Evolutionary conservation across 371 early-diverging fungal genomes (phyloP).

Genomic region (Syncephalastrum contaminatum): DNA sequence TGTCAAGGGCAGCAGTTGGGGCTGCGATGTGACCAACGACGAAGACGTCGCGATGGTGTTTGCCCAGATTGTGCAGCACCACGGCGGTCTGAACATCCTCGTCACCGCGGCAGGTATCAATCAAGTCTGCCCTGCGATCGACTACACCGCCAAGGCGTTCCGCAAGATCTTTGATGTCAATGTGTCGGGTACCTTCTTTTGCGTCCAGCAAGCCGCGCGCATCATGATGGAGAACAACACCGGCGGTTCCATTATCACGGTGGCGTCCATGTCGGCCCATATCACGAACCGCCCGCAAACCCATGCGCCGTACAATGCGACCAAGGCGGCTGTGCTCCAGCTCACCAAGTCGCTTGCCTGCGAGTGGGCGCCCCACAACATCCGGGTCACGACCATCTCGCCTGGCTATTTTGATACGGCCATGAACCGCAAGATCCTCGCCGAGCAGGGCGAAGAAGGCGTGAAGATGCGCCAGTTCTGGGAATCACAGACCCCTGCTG

Average conservation of each 20-base stretch:
- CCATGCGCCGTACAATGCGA: constrained; percentile 46
- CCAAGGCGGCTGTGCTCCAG: constrained; percentile 45
- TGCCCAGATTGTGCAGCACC: constrained; percentile 27
- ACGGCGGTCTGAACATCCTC: constrained; percentile 27
- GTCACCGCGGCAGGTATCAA: constrained; percentile 31
- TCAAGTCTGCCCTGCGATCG: constrained; percentile 23
- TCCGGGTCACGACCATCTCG: constrained; percentile 39
- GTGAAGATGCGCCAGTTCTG: constrained; percentile 24
- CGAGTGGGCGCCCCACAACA: constrained; percentile 50
- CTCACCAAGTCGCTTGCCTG: constrained; percentile 39
- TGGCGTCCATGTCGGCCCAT: constrained; percentile 46
- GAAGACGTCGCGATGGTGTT: constrained; percentile 28
- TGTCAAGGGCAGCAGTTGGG: constrained; percentile 34
- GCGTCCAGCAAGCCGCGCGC: constrained; percentile 36
- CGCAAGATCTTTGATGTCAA: constrained; percentile 35
- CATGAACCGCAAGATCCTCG: constrained; percentile 32
- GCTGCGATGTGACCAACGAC: constrained; percentile 35
- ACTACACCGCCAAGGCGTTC: constrained; percentile 24
- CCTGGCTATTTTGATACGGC: constrained; percentile 45
- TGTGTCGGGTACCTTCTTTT: constrained; percentile 33
- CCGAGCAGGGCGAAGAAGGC: constrained; percentile 30
- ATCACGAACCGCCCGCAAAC: constrained; percentile 37
- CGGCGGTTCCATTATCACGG: constrained; percentile 38
- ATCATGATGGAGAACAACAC: constrained; percentile 31
- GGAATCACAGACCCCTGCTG: constrained; percentile 32